Base-by-base conservation (phyloP, 2,329 filamentous ascomycete species). In the Helotiales sp. region DNA sequence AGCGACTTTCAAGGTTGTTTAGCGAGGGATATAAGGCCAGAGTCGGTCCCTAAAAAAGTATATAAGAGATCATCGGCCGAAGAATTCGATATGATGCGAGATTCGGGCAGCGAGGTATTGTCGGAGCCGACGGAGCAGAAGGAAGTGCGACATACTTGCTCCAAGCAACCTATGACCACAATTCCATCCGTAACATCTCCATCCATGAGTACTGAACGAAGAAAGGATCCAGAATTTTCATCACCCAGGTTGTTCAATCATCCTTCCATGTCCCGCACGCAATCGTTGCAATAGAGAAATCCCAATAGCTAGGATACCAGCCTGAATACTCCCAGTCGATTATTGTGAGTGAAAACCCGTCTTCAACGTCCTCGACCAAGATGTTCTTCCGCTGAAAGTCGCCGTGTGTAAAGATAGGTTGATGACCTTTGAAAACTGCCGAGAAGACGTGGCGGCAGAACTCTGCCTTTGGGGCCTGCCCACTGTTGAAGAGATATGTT, bases 271-370 rank as follows among this genome's bases (percentile, higher is more conserved):
- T 49, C 46, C 69, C 68, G 50, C 67, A 69, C 40, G 63, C 64
- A 63, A 68, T 70, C 55, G 72, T 62, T 40, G 73, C 69, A 55
- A 66, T 69, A 27, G 70, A 65, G 63, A 72, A 74, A 60, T 75
- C 73, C 73, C 71, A 76, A 60, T 75, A 74, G 25, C 60, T 68
- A 48, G 71, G 73, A 65, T 74, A 74, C 72, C 72, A 75, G 42
- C 72, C 72, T 12, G 71, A 64, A 54, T 48, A 69, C 58, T 75
- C 73, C 74, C 72, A 76, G 67, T 75, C 74, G 29, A 77, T 67
- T 24, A 77, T 63, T 6, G 70, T 68, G 1, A 74, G 60, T 51
- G 71, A 51, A 19, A 53, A 53, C 5, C 10, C 31, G 36, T 53
- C 50, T 29, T 30, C 36, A 5, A 42, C 27, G 31, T 34, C 54